Evolutionary conservation across 176 grass and related monocot genomes (phyloP), one percentile per base, ranked within the genome.

Genomic region (Alloteropsis semialata): DNA sequence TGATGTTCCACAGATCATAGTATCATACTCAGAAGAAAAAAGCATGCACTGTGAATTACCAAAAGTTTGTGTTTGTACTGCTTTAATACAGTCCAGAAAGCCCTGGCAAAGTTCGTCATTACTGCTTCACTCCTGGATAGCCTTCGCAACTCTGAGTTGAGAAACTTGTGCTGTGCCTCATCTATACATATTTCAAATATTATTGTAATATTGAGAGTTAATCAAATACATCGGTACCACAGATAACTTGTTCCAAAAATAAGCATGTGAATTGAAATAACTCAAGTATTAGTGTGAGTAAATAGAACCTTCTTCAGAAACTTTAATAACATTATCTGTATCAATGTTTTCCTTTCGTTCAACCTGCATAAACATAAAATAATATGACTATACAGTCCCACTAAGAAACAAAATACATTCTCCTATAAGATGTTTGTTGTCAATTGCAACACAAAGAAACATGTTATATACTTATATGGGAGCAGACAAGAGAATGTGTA

Each of bases 31-130:
- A 39, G 28, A 66, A 74, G 56, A 33, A 87, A 71, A 28, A 65
- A 55, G n/a, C 2, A 61, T 7, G 61, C 34, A 69, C 44, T 22
- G 10, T 9, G 79, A 34, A 75, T 88, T 88, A 90, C 91, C 82
- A 72, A 70, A 88, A 88, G 85, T 76, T 86, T 94, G 56, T 87
- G 65, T 75, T 91, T 92, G 74, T 86, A 88, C 39, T 88, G 86
- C 74, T 88, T 94, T 21, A 77, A 64, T 77, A 89, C 83, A 69
- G 46, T 72, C 92, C 86, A 91, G 46, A 94, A 76, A 49, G 86
- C 92, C 57, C 63, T 78, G 64, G 84, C 81, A 84, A 94, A 86
- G 48, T 86, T 94, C 27, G 61, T 86, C 80, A 89, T 87, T 62
- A 91, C 81, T 84, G 88, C 28, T 79, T 89, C 92, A 61, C 74